Evolutionary conservation across 1,284 basidiomycete species (phyloP).

Genomic region (Gymnopus androsaceus): DNA sequence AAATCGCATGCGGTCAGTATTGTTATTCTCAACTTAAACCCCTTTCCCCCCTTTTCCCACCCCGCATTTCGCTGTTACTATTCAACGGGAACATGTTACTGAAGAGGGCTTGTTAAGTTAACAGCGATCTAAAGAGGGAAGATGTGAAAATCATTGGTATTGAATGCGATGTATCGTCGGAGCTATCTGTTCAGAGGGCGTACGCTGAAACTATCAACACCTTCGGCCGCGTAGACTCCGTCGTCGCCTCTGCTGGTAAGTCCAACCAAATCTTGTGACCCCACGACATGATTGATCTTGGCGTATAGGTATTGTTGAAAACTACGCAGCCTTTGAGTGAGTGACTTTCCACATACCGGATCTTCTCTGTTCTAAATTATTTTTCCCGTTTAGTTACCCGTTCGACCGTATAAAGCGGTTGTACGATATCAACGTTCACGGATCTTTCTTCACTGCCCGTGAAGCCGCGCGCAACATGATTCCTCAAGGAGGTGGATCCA

Average conservation of each 20-base stretch:
- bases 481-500: slow-evolving; percentile 74
- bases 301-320: slow-evolving; percentile 80
- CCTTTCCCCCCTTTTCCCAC: too few species aligned
- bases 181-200: slow-evolving; percentile 74
- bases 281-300: background rate
- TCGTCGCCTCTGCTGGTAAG: slow-evolving; percentile 87
- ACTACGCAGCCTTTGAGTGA: slow-evolving; percentile 87
- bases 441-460: slow-evolving; percentile 89
- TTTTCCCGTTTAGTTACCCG: slow-evolving; percentile 62
- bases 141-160: slow-evolving; percentile 77
- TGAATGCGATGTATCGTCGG: slow-evolving; percentile 88
- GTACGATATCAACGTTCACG: slow-evolving; percentile 93
- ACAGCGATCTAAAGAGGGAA: slow-evolving; percentile 59
- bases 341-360: slow-evolving; percentile 20
- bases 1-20: slow-evolving; percentile 51
- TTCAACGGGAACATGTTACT: slow-evolving; percentile 19
- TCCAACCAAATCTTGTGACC: slow-evolving; percentile 18
- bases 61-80: slow-evolving; percentile 1
- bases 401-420: slow-evolving; percentile 80
- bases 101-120: slow-evolving; percentile 46
- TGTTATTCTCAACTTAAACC: slow-evolving; percentile 14
- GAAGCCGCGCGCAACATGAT: slow-evolving; percentile 88
- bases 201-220: slow-evolving; percentile 67
- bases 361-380: background rate
- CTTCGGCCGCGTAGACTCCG: slow-evolving; percentile 85